These are phyloP conservation scores for Grigorovia humatica DNA, from an alignment of 805 yeast species.

Conservation along the genomic window DNA sequence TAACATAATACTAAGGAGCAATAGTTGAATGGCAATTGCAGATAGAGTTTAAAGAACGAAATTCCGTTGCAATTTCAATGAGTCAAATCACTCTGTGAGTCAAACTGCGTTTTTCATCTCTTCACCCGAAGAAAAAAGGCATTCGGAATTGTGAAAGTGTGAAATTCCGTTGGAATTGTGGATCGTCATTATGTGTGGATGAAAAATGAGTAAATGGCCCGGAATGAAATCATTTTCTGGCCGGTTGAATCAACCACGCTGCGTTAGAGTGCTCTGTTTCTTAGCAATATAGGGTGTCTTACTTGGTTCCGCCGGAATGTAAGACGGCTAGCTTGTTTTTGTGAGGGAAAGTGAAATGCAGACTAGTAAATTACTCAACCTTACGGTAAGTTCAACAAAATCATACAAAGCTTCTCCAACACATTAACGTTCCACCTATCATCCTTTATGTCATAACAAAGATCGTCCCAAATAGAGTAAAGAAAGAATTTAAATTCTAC, in stretches of 20 bases:
- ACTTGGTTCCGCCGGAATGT: too few species aligned
- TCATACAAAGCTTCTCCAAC: too few species aligned
- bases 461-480: too few species aligned
- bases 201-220: background rate
- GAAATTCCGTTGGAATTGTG: conserved; percentile 1
- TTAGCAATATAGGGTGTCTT: too few species aligned
- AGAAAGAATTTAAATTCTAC: too few species aligned
- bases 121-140: background rate
- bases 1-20: background rate
- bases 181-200: background rate
- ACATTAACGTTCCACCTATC: too few species aligned
- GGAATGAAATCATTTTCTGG: background rate
- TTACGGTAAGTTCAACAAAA: too few species aligned
- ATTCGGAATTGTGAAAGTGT: background rate
- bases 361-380: too few species aligned
- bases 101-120: background rate
- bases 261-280: too few species aligned
- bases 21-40: background rate
- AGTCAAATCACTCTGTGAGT: background rate
- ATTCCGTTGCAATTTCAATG: background rate
- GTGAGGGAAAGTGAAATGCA: too few species aligned
- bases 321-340: too few species aligned
- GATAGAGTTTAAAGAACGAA: background rate
- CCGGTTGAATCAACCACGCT: background rate
- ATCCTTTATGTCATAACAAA: too few species aligned